Base-by-base conservation (phyloP, 1,284 basidiomycete genomes). In the Singerocomus rubriflavus region DNA sequence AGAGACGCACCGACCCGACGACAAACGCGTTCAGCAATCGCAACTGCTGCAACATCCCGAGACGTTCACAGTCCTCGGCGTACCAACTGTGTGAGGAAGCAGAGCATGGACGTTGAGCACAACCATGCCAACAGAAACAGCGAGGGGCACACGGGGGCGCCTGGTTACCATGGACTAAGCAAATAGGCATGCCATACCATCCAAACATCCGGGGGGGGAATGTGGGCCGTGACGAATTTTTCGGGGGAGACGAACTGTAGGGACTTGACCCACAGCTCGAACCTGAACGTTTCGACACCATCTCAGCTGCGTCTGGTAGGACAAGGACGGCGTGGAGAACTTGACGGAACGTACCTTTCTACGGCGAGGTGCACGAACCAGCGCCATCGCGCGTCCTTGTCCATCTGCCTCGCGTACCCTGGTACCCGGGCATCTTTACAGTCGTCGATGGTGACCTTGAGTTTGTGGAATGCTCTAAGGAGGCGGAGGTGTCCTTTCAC, bases 151-250 rank as follows among this genome's bases (percentile, higher is more conserved):
- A 21, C 21, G 4, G 21, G 21, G 21, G 21, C 21, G 21, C 21
- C 21, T 8, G 31, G 52, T 55, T 55, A 75, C 72, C 61, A 57
- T 6, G 73, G 72, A 44, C 58, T 71, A 8, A 76, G 67, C 52
- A 75, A 39, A 55, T 76, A 76, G 3, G 75, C 68, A 33, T 76
- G 76, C 73, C 76, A 76, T 10, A 76, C 69, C 72, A 76, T 75
- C 52, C 71, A 62, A 12, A 78, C 76, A 45, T 76, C 76, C 13
- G 73, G 17, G 10, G 76, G 74, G 0, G 74, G 74, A n/a, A 72
- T 39, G 30, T 72, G 54, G 9, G 31, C 50, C 14, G 37, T 14
- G 32, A 67, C 42, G 39, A 72, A 74, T 37, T 56, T 57, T 40
- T 62, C 62, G 4, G 63, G 49, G 2, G 53, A 34, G 17, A 58